Conservation (phyloP, 768 basidiomycete species). For the Russula virescens region DNA sequence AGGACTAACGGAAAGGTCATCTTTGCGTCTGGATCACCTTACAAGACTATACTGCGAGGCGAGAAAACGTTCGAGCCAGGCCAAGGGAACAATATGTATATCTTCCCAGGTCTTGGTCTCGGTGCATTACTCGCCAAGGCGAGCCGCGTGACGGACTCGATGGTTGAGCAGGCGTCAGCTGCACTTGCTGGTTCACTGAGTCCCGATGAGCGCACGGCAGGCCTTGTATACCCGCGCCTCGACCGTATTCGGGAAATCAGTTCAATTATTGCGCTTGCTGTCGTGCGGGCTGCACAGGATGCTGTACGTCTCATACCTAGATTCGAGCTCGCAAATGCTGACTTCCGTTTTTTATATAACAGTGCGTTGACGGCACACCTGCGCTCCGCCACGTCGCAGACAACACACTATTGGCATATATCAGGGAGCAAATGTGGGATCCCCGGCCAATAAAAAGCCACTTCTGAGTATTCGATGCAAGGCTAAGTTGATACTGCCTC, state of each 20-base stretch:
- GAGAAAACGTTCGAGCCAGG: conserved; percentile 65
- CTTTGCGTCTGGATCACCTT: conserved; percentile 87
- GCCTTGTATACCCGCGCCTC: conserved; percentile 78
- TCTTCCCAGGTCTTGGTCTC: conserved; percentile 73
- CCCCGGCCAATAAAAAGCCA: conserved; percentile 33
- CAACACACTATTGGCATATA: conserved; percentile 45
- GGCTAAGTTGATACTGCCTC: neutral
- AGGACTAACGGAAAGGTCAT: conserved; percentile 58
- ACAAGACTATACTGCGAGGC: conserved; percentile 54
- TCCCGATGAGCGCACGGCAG: conserved; percentile 54
- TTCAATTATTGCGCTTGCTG: conserved; percentile 60
- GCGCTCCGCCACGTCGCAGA: conserved; percentile 55
- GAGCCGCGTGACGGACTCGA: conserved; percentile 69
- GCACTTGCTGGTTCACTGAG: conserved; percentile 74
- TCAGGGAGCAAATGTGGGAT: conserved; percentile 69
- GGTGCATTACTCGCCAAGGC: conserved; percentile 70
- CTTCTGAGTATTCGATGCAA: neutral
- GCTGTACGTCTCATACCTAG: conserved; percentile 41
- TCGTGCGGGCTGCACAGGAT: conserved; percentile 76
- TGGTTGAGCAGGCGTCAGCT: conserved; percentile 85
- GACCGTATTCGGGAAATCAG: conserved; percentile 85
- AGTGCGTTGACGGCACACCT: conserved; percentile 27
- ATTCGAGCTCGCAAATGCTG: conserved; percentile 1
- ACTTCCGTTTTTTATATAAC: neutral
- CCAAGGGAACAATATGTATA: conserved; percentile 95